These are phyloP conservation scores for Panicum miliaceum DNA, from an alignment of 176 grass and related monocot genomes.

Conservation along the genomic window DNA sequence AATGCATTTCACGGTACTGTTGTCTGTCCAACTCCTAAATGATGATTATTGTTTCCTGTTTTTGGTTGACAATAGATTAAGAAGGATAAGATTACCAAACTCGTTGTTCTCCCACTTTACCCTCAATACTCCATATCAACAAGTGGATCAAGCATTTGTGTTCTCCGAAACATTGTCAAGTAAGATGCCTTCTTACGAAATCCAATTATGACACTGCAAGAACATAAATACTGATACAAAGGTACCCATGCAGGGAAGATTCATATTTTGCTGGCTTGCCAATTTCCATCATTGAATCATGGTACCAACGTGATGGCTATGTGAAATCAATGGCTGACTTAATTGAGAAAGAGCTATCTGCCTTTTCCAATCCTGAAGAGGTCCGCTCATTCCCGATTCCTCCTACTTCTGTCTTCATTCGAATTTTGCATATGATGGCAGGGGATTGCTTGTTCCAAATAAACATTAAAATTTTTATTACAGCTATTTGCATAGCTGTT, in stretches of 20 bases:
- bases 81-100: constrained; percentile 89
- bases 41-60: constrained; percentile 29
- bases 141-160: constrained; percentile 90
- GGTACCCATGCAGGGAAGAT: constrained; percentile 72
- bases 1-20: constrained; percentile 4
- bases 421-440: constrained; percentile 14
- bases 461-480: neutral
- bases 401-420: constrained; percentile 9
- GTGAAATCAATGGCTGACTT: constrained; percentile 94
- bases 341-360: constrained; percentile 71
- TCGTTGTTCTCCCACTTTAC: constrained; percentile 93
- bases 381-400: constrained; percentile 40
- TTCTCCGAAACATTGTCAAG: constrained; percentile 78
- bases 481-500: neutral
- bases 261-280: constrained; percentile 81
- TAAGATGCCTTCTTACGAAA: constrained; percentile 29
- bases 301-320: constrained; percentile 96
- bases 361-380: constrained; percentile 78
- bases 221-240: constrained; percentile 14
- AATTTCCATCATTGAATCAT: constrained; percentile 91
- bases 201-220: neutral
- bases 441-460: neutral
- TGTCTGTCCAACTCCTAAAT: constrained; percentile 15
- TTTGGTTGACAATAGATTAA: constrained; percentile 70
- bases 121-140: constrained; percentile 99